phyloP scores from a whole-genome alignment of 129 eudicot species.

The Lonicera japonica region DNA sequence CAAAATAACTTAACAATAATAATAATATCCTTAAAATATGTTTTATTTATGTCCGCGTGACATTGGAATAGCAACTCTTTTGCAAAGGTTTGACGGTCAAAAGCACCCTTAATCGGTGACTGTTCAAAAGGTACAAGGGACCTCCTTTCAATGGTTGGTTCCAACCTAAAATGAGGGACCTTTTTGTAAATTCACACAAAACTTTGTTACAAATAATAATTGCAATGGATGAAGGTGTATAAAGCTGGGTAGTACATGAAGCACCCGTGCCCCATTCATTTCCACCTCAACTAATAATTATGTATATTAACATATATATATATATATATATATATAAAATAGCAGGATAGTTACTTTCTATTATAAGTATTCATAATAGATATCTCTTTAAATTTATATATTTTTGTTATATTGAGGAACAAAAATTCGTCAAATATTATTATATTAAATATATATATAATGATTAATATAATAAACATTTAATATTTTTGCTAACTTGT shows the following conservation, averaged over 20 bases:
- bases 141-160: constrained; percentile 33
- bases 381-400: no score
- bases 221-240: constrained; percentile 20
- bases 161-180: constrained; percentile 27
- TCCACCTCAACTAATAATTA: constrained; percentile 16
- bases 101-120: constrained; percentile 36
- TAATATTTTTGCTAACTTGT: no score
- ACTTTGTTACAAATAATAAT: constrained; percentile 11
- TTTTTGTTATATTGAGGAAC: no score
- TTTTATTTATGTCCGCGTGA: neutral
- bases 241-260: constrained; percentile 32
- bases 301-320: no score
- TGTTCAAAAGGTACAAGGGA: constrained; percentile 34
- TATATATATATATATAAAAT: neutral
- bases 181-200: constrained; percentile 30
- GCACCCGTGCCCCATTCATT: constrained; percentile 34
- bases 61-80: neutral
- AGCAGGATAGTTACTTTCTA: no score
- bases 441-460: no score
- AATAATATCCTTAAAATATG: neutral
- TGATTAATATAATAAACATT: no score
- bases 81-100: constrained; percentile 38
- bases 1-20: neutral
- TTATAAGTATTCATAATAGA: no score
- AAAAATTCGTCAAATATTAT: no score